Percentiles rank a stretch among this genome's conserved stretches.
These are phyloP conservation scores for Coemansia sp. DNA, from an alignment of 192 early-diverging fungal genomes.

Conservation along the genomic window DNA sequence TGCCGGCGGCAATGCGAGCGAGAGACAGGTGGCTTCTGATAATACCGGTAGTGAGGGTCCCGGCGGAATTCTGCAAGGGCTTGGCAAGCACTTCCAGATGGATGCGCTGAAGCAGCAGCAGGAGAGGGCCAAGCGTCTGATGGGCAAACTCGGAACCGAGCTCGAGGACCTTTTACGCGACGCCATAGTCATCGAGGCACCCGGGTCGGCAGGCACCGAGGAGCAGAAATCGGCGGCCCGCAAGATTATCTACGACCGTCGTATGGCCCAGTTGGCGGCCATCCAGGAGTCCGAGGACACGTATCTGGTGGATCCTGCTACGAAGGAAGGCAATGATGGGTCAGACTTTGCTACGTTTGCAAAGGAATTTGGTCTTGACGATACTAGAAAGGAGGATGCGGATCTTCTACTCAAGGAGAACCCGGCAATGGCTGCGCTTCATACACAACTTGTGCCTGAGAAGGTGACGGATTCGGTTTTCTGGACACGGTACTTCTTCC, in stretches of 20 bases:
- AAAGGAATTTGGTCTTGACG: slow-evolving; percentile 9
- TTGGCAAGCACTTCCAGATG: slow-evolving; percentile 31
- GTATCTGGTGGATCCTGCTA: slow-evolving; percentile 29
- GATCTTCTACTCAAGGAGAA: slow-evolving; percentile 15
- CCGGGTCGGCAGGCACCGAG: slow-evolving; percentile 31
- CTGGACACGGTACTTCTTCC: slow-evolving; percentile 51
- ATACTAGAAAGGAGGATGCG: slow-evolving; percentile 10
- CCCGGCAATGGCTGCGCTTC: slow-evolving; percentile 19
- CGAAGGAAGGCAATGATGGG: not conserved
- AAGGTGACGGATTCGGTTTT: slow-evolving; percentile 31
- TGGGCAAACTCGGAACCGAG: slow-evolving; percentile 34
- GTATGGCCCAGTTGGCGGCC: slow-evolving; percentile 45
- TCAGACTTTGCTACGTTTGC: slow-evolving; percentile 22
- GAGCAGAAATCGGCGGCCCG: slow-evolving; percentile 38
- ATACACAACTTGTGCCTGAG: slow-evolving; percentile 23
- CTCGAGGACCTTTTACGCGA: slow-evolving; percentile 47
- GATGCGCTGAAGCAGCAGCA: slow-evolving; percentile 26
- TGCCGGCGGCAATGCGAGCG: no score
- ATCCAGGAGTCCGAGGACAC: slow-evolving; percentile 38
- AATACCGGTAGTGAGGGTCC: not conserved
- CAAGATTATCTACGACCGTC: slow-evolving; percentile 49
- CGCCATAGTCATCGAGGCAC: slow-evolving; percentile 54
- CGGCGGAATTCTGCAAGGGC: slow-evolving; percentile 11
- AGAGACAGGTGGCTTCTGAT: not conserved
- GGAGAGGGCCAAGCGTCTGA: slow-evolving; percentile 33